Base-by-base conservation (phyloP, 2,329 filamentous ascomycete species). In the Purpureocillium takamizusanense region DNA sequence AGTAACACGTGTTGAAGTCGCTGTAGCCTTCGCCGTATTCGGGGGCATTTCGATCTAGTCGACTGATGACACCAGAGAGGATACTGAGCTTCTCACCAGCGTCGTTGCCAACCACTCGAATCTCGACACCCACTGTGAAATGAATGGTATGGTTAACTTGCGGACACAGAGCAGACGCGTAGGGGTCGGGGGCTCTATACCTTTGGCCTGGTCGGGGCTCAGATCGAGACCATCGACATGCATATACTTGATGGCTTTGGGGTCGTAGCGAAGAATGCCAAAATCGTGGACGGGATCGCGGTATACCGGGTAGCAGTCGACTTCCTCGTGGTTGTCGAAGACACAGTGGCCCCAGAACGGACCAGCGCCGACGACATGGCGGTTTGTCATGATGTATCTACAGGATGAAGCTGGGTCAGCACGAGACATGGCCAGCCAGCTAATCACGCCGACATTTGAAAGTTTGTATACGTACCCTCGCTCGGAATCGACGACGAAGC, bases 231-330 rank as follows among this genome's bases (percentile, higher is more conserved):
- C 82, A 29, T 81, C 77, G 17, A 98, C 74, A 9, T 85, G 81
- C 88, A 98, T 95, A 63, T 98, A 97, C 60, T 95, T 95, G 68
- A 98, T 94, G 8, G 83, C 83, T 56, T 87, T 87, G 30, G 92
- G 92, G 52, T 98, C 86, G 66, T 98, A 98, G 55, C 92, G 82
- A 36, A 98, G 76, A 51, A 98, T 94, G 45, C 92, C 92, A 53
- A 98, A 98, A 62, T 98, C 92, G 70, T 98, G 92, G 21, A 98
- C 90, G 13, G 92, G 94, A 55, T 98, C 92, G 54, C 92, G 87
- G 66, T 98, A 98, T 36, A 98, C 88, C 8, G 92, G 92, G 56
- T 88, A 86, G 35, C 94, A 90, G 59, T 98, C 92, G 51, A 92
- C 92, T 69, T 94, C 75, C 49, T 98, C 92, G 62, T 98, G 92